A percentile compares a stretch with the other conserved stretches of the same genome.
Conservation (phyloP, 1,284 basidiomycete genomes). For the Irpex sp. region DNA sequence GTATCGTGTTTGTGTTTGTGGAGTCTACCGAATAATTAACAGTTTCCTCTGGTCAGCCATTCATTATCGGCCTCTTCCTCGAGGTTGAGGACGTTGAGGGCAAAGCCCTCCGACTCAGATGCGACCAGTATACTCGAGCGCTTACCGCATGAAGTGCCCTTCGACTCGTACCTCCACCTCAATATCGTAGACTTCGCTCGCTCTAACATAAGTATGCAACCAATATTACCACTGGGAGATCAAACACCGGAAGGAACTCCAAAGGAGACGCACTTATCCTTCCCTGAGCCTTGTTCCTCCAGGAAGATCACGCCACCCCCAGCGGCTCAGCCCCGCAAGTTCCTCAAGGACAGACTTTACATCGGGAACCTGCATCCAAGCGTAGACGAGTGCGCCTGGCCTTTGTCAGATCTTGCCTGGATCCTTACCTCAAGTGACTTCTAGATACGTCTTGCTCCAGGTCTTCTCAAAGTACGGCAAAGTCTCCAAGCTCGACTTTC, state of each 20-base stretch:
- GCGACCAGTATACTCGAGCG: not conserved
- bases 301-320: conserved; percentile 14
- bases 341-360: conserved; percentile 74
- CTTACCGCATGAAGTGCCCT: not conserved
- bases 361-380: conserved; percentile 87
- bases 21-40: too few relatives aligned
- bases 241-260: not conserved
- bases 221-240: not conserved
- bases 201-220: not conserved
- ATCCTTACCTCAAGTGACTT: not conserved
- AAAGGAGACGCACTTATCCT: conserved; percentile 20
- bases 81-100: not conserved
- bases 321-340: conserved; percentile 21
- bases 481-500: conserved; percentile 88
- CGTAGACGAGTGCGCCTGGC: conserved; percentile 78
- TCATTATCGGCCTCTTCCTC: too few relatives aligned
- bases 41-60: too few relatives aligned
- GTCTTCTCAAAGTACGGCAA: conserved; percentile 91
- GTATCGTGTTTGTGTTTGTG: not conserved
- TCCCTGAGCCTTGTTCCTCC: conserved; percentile 18
- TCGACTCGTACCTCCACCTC: not conserved
- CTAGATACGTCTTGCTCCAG: conserved; percentile 82
- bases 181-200: not conserved
- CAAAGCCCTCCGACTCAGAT: not conserved
- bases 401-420: not conserved